Evolutionary conservation across 176 grass and related monocot species (phyloP), one percentile per base, ranked within the genome.

Genomic region (Avena insularis): DNA sequence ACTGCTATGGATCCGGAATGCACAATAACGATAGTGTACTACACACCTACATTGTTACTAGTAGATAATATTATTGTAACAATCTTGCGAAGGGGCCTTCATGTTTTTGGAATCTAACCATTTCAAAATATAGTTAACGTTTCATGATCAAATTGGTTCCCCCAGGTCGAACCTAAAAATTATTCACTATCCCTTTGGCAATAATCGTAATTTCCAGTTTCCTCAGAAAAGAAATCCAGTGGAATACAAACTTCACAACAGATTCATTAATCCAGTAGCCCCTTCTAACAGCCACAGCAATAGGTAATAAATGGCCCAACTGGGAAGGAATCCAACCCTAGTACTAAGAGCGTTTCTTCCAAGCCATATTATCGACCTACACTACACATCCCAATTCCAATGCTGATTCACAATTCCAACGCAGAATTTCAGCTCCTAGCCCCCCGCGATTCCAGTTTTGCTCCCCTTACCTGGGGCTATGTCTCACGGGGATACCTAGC

Each of bases 41-140:
- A 75, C 17, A 20, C 15, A 82, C 12, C 47, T 76, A 40, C 16
- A 35, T 5, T 58, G 11, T n/a, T 53, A 33, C 2, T 47, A 31
- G 65, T 47, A 31, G 65, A 12, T 66, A 66, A 33, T 27, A 75
- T 49, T 27, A 76, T 19, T 19, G 61, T 78, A 70, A 29, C 19
- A 61, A 69, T 84, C 36, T 43, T 81, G 43, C 61, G 38, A 69
- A 75, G 40, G 23, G 10, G 78, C 19, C 17, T 35, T 77, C 49
- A 71, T n/a, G 17, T 35, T 36, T 77, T 29, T 75, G 12, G 50
- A 50, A 75, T 27, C 45, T 27, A 27, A 50, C 21, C 46, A 75
- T 75, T 50, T 50, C n/a, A 50, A 48, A 15, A 50, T 6, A 3
- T 46, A 75, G 3, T 1, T 12, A 21, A 47, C 9, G 10, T n/a